Evolutionary conservation across 2,329 filamentous ascomycete species (phyloP), one percentile per base, ranked within the genome.

Genomic region (Aspergillus viridinutans): DNA sequence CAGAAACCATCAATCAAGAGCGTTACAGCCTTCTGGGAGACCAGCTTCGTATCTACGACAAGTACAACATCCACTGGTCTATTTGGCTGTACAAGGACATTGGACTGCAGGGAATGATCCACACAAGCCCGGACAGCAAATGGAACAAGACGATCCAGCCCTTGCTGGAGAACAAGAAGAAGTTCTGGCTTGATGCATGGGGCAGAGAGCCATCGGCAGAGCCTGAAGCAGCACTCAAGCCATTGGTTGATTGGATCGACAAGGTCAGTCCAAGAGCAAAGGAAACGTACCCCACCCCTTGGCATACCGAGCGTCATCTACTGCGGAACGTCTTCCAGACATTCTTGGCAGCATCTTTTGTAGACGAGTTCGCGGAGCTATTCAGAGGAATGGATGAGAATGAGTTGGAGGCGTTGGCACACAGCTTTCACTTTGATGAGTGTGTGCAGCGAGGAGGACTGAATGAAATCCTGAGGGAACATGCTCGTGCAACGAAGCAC

Each of bases 41-140:
- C 17, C 80, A 82, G 63, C 67, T 84, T 29, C 67, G 70, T 10
- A 79, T 84, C 45, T 85, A 85, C 65, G 77, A 80, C 53, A 77
- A 79, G 67, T 69, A 80, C 57, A 68, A 76, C 50, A 81, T 82
- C 38, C 74, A 76, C 53, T 87, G 84, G 85, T 80, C 74, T 14
- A 87, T 87, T 64, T 85, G 82, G 82, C 69, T 82, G 0, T 84
- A 83, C 69, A 85, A 84, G 65, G 81, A 85, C 57, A 78, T 84
- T 42, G 81, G 82, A 0, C 76, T 81, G 48, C 81, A 84, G 66
- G 82, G 81, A 5, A 83, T 85, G 81, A 72, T 82, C 0, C 79
- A 81, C 58, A 72, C 79, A 0, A 72, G 73, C 35, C 77, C 79
- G 0, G 67, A 78, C 10, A 78, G 75, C 7, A 62, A 74, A 2